Percentiles rank a stretch among this genome's conserved stretches.
These are phyloP conservation scores for Penicillium riverlandense DNA, from an alignment of 495 filamentous ascomycete genomes.

Conservation along the genomic window DNA sequence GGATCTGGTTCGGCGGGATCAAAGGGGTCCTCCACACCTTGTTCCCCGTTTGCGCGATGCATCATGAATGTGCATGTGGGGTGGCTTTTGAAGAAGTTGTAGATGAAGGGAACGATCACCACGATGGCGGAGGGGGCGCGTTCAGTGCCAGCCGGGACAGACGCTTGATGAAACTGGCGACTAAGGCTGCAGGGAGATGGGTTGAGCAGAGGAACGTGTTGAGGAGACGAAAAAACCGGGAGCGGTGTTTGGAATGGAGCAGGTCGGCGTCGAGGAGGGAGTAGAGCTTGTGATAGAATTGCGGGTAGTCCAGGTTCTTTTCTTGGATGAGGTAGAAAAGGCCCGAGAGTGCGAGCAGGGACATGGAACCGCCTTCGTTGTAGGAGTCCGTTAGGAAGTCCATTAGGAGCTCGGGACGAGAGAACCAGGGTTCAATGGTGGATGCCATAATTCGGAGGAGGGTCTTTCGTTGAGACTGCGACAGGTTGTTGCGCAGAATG, in stretches of 20 bases:
- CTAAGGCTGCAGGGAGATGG: conserved; percentile 82
- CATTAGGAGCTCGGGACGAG: conserved; percentile 80
- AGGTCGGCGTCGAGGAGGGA: conserved; percentile 78
- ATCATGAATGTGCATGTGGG: conserved; percentile 92
- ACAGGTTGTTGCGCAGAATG: conserved; percentile 59
- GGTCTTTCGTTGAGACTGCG: conserved; percentile 66
- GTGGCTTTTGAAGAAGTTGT: conserved; percentile 89
- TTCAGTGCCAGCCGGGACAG: conserved; percentile 73
- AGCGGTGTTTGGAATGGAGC: conserved; percentile 88
- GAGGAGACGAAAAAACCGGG: conserved; percentile 84
- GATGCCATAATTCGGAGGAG: conserved; percentile 66
- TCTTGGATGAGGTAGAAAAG: conserved; percentile 92
- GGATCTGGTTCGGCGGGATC: conserved; percentile 68
- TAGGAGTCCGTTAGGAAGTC: conserved; percentile 95
- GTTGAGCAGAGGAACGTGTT: conserved; percentile 89
- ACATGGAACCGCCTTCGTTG: conserved; percentile 73
- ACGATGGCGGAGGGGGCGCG: conserved; percentile 87
- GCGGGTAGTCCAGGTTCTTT: conserved; percentile 91
- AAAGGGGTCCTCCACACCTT: conserved; percentile 58
- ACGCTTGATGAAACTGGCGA: conserved; percentile 94
- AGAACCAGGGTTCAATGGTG: conserved; percentile 82
- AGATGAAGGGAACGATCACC: conserved; percentile 82
- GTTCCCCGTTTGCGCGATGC: conserved; percentile 52
- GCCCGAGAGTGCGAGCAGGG: conserved; percentile 83
- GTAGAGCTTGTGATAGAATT: conserved; percentile 91